Percentiles rank a stretch among this genome's conserved stretches.
Conservation (phyloP, 176 grass and related monocot species). For the Aegilops umbellulata region DNA sequence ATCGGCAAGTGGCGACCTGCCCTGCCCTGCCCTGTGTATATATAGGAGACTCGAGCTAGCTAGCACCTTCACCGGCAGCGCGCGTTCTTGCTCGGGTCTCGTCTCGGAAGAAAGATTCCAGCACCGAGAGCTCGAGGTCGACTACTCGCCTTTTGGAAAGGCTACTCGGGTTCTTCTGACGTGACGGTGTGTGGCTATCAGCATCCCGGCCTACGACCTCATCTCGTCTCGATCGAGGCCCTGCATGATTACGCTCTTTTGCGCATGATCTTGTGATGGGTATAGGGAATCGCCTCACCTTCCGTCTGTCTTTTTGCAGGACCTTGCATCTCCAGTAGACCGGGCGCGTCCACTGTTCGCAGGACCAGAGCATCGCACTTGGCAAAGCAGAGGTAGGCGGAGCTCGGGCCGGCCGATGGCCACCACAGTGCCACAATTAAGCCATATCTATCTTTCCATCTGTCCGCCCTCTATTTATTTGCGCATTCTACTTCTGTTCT, state of each 20-base stretch:
- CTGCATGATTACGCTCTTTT: slow-evolving; percentile 32
- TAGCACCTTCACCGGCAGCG: slow-evolving; percentile 23
- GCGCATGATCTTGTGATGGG: slow-evolving; percentile 17
- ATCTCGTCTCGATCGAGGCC: background rate
- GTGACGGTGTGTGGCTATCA: background rate
- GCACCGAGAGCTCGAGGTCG: background rate
- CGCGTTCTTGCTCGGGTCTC: background rate
- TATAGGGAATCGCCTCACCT: slow-evolving; percentile 15
- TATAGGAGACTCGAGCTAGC: background rate
- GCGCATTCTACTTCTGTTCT: background rate
- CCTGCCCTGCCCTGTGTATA: slow-evolving; percentile 3
- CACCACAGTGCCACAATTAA: background rate
- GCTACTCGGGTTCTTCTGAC: background rate
- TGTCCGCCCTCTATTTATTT: slow-evolving; percentile 23
- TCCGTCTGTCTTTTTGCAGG: slow-evolving; percentile 7
- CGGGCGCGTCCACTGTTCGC: background rate
- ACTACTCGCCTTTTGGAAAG: slow-evolving; percentile 15
- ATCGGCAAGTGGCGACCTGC: background rate
- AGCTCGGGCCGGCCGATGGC: background rate
- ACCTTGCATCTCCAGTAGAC: background rate
- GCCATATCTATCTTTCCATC: background rate
- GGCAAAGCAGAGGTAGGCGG: slow-evolving; percentile 14
- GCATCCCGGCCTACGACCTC: background rate
- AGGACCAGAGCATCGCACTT: background rate
- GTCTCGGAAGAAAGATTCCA: background rate